Base-by-base conservation (phyloP, 495 filamentous ascomycete genomes). In the Letharia lupina region DNA sequence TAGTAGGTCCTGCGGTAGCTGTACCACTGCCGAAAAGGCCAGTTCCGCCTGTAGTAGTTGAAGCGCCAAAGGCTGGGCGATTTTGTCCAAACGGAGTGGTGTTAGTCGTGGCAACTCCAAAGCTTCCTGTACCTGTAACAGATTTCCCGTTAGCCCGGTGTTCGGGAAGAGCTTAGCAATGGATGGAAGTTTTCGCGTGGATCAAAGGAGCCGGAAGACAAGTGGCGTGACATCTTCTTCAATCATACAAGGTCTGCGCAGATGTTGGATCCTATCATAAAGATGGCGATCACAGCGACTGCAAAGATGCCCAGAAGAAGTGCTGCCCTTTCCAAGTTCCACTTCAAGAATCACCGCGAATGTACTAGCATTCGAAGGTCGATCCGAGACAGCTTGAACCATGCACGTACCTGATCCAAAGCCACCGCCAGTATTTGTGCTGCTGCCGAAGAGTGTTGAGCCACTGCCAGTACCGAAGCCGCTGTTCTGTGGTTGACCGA, bases 321-420 rank as follows among this genome's bases (percentile, higher is more conserved):
- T n/a, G 11, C 16, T 44, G 41, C 33, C 54, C 20, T 41, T 58
- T 13, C 10, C 40, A 20, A 16, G 3, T 47, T 41, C 33, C 40
- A 1, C 16, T 13, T 47, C 12, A 28, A 45, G 28, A 18, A 35
- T 56, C 52, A 13, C 11, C 31, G 28, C 28, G 52, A 18, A 45
- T 2, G 40, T 9, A 59, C 10, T 44, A 33, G 52, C 54, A 8
- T 37, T 47, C 63, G 56, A 31, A 18, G 15, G 50, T 37, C 50
- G 58, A 44, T 58, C 40, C 13, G 3, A 33, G 31, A 23, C 2
- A 20, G 58, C 11, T 10, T 57, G 28, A 40, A 18, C 31, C 59
- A 47, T 60, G 35, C 67, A 76, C 74, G 70, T 69, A 73, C 81
- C 80, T 71, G 78, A 75, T 68, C 84, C 84, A 70, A 87, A 86